Evolutionary conservation across 306 rosid species (phyloP), one percentile per base, ranked within the genome.

Genomic region (Quercus variabilis): DNA sequence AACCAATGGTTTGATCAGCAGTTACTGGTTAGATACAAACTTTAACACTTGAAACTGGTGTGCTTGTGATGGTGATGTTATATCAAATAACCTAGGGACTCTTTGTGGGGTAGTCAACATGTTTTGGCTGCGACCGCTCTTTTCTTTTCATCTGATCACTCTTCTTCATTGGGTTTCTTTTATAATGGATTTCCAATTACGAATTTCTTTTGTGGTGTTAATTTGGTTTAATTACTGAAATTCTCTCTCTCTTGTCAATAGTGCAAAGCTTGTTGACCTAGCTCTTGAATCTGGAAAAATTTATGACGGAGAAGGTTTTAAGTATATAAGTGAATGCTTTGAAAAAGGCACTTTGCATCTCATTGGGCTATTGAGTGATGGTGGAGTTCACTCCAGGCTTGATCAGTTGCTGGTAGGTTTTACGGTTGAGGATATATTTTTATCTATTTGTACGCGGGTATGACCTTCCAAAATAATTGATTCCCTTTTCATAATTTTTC

Each of bases 181-280:
- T 68, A 14, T 10, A 60, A 60, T 12, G 25, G 33, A 23, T 60
- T 60, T 23, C 26, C 31, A 60, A 25, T 23, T 25, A 60, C 15
- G 4, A 60, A 14, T 13, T 25, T 60, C 18, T 10, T 25, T 60
- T 60, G 67, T 25, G 31, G 18, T 25, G 67, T 23, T 13, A 60
- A 60, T 60, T n/a, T 51, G 49, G 41, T 75, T 51, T 75, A 46
- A 46, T 15, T 64, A n/a, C 17, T 59, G 65, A 59, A 59, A 23
- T 4, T 2, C 65, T 2, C 0, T 59, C 23, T 59, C 25, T 23
- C 43, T 64, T 75, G 60, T 58, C 69, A 86, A 25, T 80, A 91
- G 96, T 71, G 99, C 99, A 10, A 96, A 96, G 94, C 98, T 96
- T 78, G 99, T 96, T 58, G 98, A 96, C 84, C 57, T 25, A 67